Evolutionary conservation across 1,284 basidiomycete species (phyloP).

Genomic region (Trichosporon ovoides): DNA sequence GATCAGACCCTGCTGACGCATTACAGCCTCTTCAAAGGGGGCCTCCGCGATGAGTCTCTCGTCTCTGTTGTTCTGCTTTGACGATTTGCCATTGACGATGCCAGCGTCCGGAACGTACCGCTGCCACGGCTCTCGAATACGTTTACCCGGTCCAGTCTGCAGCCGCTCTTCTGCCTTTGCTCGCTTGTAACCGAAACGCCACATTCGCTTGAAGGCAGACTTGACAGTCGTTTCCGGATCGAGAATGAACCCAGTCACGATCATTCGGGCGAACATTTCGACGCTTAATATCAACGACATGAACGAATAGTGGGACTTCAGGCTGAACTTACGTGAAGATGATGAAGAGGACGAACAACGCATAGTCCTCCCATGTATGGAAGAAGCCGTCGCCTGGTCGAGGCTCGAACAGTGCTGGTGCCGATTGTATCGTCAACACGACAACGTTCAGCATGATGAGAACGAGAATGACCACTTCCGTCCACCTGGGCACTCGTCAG

Average conservation of each 20-base stretch:
- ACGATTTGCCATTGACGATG: conserved; percentile 5
- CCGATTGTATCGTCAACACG: conserved; percentile 75
- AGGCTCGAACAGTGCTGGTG: conserved; percentile 52
- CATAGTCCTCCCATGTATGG: conserved; percentile 79
- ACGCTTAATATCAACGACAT: conserved; percentile 52
- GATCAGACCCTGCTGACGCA: conserved; percentile 44
- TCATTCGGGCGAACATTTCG: conserved; percentile 81
- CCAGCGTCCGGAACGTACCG: not conserved
- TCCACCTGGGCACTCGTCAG: conserved; percentile 57
- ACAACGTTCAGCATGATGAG: conserved; percentile 81
- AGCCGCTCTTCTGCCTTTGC: conserved; percentile 2
- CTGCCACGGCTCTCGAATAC: conserved; percentile 8
- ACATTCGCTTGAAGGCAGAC: conserved; percentile 45
- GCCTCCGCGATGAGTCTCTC: conserved; percentile 30
- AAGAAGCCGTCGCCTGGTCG: conserved; percentile 65
- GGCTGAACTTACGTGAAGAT: conserved; percentile 69
- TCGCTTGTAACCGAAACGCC: conserved; percentile 1
- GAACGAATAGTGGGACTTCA: conserved; percentile 7
- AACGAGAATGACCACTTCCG: conserved; percentile 76
- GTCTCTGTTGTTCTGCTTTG: conserved; percentile 10
- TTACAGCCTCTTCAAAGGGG: conserved; percentile 53
- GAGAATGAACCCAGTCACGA: conserved; percentile 83
- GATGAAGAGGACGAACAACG: conserved; percentile 73
- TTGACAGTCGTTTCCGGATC: conserved; percentile 69
- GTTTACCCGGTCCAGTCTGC: not conserved